A percentile compares a stretch with the other conserved stretches of the same genome.
These are phyloP conservation scores for Phytopythium helicoides DNA, from an alignment of 352 stramenopile species.

Conservation along the genomic window DNA sequence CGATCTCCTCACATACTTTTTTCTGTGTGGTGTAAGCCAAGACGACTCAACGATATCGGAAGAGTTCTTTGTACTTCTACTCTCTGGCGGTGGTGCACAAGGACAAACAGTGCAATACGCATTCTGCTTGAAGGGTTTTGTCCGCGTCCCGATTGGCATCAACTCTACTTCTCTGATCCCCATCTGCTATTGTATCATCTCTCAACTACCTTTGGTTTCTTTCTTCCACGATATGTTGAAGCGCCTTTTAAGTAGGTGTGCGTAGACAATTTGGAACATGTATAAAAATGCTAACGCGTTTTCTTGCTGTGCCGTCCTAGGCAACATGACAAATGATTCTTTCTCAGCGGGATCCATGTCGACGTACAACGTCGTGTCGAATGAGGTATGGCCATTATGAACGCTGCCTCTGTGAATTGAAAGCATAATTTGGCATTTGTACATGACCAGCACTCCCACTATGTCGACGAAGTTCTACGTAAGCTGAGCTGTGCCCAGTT, in stretches of 20 bases:
- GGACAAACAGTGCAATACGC: slow-evolving; percentile 55
- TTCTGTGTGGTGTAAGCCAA: not conserved
- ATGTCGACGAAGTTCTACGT: slow-evolving; percentile 30
- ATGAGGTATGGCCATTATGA: slow-evolving; percentile 19
- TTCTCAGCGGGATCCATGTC: slow-evolving; percentile 1
- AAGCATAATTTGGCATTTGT: not conserved
- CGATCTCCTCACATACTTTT: not conserved
- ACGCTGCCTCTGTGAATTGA: too few relatives aligned
- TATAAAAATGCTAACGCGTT: not conserved
- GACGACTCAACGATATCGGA: slow-evolving; percentile 1
- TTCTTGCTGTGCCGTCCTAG: slow-evolving; percentile 5
- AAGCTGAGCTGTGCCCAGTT: slow-evolving; percentile 17
- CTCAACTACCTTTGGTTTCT: slow-evolving; percentile 34
- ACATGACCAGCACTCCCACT: slow-evolving; percentile 29
- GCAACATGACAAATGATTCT: slow-evolving; percentile 18
- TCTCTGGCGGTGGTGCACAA: slow-evolving; percentile 44
- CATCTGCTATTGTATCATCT: slow-evolving; percentile 55
- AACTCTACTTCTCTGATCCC: slow-evolving; percentile 16
- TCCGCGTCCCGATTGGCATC: slow-evolving; percentile 16
- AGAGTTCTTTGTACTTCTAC: slow-evolving; percentile 50
- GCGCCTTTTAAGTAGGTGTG: slow-evolving; percentile 28
- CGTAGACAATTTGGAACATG: not conserved
- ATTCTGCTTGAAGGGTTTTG: slow-evolving; percentile 43
- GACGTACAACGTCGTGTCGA: slow-evolving; percentile 34
- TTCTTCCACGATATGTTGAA: slow-evolving; percentile 38